Percentiles rank a stretch among this genome's conserved stretches.
Conservation (phyloP, 2,329 filamentous ascomycete species). For the Claviceps sorghi region DNA sequence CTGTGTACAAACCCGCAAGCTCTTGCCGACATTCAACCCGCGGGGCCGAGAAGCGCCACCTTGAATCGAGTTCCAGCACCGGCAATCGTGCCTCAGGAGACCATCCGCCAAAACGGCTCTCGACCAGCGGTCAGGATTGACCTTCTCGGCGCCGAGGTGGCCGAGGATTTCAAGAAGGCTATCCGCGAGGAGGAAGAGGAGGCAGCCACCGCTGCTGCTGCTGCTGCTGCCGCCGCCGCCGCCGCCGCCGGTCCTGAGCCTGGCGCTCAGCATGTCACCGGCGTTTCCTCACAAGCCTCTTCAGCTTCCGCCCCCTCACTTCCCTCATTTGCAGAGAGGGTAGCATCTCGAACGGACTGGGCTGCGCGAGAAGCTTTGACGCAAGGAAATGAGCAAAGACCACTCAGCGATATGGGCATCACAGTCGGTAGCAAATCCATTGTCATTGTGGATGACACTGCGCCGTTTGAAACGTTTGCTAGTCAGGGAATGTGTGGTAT, state of each 20-base stretch:
- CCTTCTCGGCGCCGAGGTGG: constrained; percentile 61
- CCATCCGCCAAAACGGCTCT: constrained; percentile 26
- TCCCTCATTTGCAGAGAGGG: constrained; percentile 24
- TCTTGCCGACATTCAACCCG: constrained; percentile 32
- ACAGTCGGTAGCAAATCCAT: constrained; percentile 82
- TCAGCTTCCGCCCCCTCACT: constrained; percentile 15
- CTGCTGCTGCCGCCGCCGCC: constrained; percentile 16
- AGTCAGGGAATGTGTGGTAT: constrained; percentile 34
- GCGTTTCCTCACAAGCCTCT: constrained; percentile 8
- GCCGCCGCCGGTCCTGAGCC: constrained; percentile 7
- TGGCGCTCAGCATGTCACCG: constrained; percentile 15
- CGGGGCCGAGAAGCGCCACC: constrained; percentile 37
- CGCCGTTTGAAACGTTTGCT: constrained; percentile 31
- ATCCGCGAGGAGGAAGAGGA: constrained; percentile 50
- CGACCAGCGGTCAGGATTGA: constrained; percentile 57
- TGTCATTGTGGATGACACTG: constrained; percentile 64
- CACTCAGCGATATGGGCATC: constrained; percentile 41
- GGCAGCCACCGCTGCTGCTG: background rate
- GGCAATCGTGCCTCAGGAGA: constrained; percentile 43
- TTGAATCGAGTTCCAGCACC: constrained; percentile 45
- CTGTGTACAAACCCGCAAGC: constrained; percentile 30
- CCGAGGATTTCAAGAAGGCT: constrained; percentile 65
- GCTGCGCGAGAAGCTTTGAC: constrained; percentile 20
- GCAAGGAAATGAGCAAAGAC: constrained; percentile 22
- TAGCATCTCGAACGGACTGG: constrained; percentile 29